phyloP scores from a whole-genome alignment of 139 green algal species.

The Nannochloris sp. region DNA sequence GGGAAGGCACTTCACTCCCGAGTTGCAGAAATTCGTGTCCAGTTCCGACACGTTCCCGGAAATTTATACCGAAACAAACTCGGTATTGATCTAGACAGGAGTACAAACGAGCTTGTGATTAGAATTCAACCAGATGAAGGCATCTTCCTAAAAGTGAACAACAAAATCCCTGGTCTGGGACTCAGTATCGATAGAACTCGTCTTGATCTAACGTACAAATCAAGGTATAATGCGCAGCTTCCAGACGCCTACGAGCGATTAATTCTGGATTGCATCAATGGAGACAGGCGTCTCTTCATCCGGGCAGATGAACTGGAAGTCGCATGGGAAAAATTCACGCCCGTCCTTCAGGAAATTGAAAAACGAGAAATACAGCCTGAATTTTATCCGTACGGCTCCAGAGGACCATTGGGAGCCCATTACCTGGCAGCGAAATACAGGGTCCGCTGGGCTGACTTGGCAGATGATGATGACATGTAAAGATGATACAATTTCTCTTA shows the following conservation, averaged over 20 bases:
- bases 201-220: slow-evolving; percentile 90
- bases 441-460: slow-evolving; percentile 88
- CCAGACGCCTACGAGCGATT: slow-evolving; percentile 95
- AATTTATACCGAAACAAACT: slow-evolving; percentile 78
- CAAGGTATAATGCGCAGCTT: slow-evolving; percentile 30
- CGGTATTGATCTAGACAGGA: slow-evolving; percentile 62
- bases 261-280: slow-evolving; percentile 96
- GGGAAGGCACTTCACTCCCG: slow-evolving; percentile 90
- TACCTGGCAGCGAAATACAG: slow-evolving; percentile 95
- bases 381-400: slow-evolving; percentile 94
- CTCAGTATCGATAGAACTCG: slow-evolving; percentile 79
- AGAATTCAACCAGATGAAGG: slow-evolving; percentile 96
- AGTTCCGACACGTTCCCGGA: slow-evolving; percentile 94
- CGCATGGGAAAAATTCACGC: slow-evolving; percentile 94
- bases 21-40: slow-evolving; percentile 91
- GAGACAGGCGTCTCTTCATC: slow-evolving; percentile 82
- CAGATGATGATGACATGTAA: slow-evolving; percentile 15
- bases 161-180: slow-evolving; percentile 98
- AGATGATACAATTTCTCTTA: background rate
- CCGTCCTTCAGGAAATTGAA: slow-evolving; percentile 73
- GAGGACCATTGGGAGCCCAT: slow-evolving; percentile 91
- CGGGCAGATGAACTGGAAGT: slow-evolving; percentile 91
- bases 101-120: slow-evolving; percentile 97
- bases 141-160: slow-evolving; percentile 99
- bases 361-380: slow-evolving; percentile 65